Evolutionary conservation across 2,329 filamentous ascomycete species (phyloP).

Genomic region (Monosporascus ibericus): DNA sequence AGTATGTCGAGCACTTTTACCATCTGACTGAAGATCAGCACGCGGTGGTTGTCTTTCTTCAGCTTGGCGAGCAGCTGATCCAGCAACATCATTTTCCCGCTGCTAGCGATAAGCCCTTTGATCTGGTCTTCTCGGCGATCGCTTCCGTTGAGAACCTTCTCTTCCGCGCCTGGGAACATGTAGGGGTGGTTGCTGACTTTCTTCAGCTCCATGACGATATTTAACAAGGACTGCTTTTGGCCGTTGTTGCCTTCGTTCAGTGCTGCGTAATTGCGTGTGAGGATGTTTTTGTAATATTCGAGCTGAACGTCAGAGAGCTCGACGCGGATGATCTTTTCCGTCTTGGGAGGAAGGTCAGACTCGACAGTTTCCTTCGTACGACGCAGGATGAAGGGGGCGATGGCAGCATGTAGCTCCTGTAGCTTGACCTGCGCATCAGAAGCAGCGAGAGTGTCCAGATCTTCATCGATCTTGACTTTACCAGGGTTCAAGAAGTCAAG

Average conservation of each 20-base stretch:
- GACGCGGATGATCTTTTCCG: conserved; percentile 97
- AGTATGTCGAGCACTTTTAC: conserved; percentile 97
- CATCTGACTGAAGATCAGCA: conserved; percentile 99
- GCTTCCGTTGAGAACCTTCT: conserved; percentile 76
- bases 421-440: conserved; percentile 83
- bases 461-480: conserved; percentile 81
- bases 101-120: conserved; percentile 89
- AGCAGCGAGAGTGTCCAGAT: conserved; percentile 73
- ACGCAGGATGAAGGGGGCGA: conserved; percentile 90
- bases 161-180: conserved; percentile 93
- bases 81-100: conserved; percentile 98
- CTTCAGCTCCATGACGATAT: conserved; percentile 99
- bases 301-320: conserved; percentile 94
- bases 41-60: conserved; percentile 87
- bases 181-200: conserved; percentile 99
- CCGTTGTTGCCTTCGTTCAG: conserved; percentile 85
- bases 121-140: conserved; percentile 82
- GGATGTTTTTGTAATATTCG: conserved; percentile 98
- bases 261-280: conserved; percentile 92
- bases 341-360: conserved; percentile 92
- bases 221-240: conserved; percentile 89
- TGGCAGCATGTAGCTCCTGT: conserved; percentile 74
- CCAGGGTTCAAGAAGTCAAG: conserved; percentile 98
- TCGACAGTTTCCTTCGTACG: conserved; percentile 97
- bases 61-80: conserved; percentile 93